A percentile compares a stretch with the other conserved stretches of the same genome.
Conservation (phyloP, 257 asterid species). For the Forsythia viridissima region DNA sequence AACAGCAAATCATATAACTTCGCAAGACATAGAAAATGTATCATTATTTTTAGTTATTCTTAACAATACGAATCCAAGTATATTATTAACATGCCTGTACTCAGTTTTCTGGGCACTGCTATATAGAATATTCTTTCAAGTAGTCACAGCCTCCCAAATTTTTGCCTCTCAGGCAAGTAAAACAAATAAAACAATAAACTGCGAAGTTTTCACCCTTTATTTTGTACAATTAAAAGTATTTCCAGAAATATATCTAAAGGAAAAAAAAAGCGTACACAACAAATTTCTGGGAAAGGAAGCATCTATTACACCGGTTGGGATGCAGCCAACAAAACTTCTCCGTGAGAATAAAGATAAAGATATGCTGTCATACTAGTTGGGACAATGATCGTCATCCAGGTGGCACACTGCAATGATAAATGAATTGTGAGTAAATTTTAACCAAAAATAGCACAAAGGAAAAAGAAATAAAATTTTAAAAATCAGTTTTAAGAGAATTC, state of each 20-base stretch:
- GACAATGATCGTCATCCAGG: slow-evolving; percentile 96
- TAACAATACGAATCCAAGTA: neutral
- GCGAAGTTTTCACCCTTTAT: slow-evolving; percentile 7
- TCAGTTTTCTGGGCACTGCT: neutral
- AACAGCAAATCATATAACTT: neutral
- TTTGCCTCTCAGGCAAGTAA: neutral
- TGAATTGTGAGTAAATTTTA: slow-evolving; percentile 19
- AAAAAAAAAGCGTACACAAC: slow-evolving; percentile 18
- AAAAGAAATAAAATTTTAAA: slow-evolving; percentile 2
- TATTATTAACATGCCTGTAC: neutral
- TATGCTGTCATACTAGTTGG: slow-evolving; percentile 99
- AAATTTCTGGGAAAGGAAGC: slow-evolving; percentile 57
- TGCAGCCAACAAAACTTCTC: slow-evolving; percentile 96
- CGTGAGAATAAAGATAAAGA: slow-evolving; percentile 94
- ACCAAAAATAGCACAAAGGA: slow-evolving; percentile 25
- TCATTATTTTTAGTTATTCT: neutral
- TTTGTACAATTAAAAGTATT: slow-evolving; percentile 12
- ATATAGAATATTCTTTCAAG: neutral
- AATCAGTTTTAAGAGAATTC: slow-evolving; percentile 8
- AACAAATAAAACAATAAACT: slow-evolving; percentile 14
- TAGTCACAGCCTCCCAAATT: neutral
- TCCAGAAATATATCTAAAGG: slow-evolving; percentile 17
- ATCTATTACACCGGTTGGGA: slow-evolving; percentile 99
- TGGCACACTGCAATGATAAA: slow-evolving; percentile 76
- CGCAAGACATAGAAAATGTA: neutral